phyloP scores from a whole-genome alignment of 129 eudicot species.

The Sambucus nigra region DNA sequence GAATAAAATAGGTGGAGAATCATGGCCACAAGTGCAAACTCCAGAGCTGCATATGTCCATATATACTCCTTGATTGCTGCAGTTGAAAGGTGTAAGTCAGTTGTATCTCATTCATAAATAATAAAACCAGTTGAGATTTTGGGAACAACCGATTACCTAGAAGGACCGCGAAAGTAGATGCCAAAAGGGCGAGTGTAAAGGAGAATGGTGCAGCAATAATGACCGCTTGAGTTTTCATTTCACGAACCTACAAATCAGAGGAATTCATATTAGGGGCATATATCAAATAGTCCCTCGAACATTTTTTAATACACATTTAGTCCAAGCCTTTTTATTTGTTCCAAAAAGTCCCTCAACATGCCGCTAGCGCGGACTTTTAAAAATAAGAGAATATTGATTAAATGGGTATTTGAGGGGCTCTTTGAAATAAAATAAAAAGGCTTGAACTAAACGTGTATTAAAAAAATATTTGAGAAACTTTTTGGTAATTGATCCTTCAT shows the following conservation, averaged over 20 bases:
- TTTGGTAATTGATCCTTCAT: too few relatives aligned
- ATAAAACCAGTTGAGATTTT: neutral
- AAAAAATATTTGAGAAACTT: too few relatives aligned
- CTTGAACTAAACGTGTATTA: too few relatives aligned
- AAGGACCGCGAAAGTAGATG: conserved; percentile 60
- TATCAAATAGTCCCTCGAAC: too few relatives aligned
- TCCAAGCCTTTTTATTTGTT: too few relatives aligned
- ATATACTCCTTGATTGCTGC: conserved; percentile 83
- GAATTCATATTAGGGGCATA: too few relatives aligned
- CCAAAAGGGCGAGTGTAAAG: conserved; percentile 56
- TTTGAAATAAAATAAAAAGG: too few relatives aligned
- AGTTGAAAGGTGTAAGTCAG: conserved; percentile 6
- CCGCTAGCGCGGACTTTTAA: too few relatives aligned
- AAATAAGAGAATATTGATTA: too few relatives aligned
- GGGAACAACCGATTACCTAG: conserved; percentile 31
- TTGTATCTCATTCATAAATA: conserved; percentile 2
- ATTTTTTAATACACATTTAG: too few relatives aligned
- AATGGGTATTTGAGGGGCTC: too few relatives aligned
- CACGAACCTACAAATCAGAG: conserved; percentile 46
- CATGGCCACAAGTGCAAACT: conserved; percentile 75
- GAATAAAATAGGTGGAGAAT: conserved; percentile 59
- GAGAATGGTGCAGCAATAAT: conserved; percentile 88
- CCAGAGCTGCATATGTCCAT: conserved; percentile 92
- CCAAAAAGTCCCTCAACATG: too few relatives aligned
- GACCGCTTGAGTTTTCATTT: conserved; percentile 55